Evolutionary conservation across 768 basidiomycete genomes (phyloP).

Genomic region (Tricholomella constricta): DNA sequence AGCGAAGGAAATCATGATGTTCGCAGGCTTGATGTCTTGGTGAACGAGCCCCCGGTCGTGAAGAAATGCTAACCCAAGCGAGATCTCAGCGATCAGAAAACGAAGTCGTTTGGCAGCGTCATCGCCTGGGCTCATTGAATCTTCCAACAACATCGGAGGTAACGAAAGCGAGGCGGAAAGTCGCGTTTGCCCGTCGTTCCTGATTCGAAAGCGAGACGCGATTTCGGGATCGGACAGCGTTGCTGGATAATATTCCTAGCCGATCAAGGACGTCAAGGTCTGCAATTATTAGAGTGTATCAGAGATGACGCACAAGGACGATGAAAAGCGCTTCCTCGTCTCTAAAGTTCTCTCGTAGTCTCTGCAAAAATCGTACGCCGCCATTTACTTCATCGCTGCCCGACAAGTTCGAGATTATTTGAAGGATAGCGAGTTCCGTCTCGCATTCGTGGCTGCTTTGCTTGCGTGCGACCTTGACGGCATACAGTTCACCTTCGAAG

Average conservation of each 20-base stretch:
- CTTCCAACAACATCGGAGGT: constrained; percentile 3
- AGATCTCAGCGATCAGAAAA: constrained; percentile 33
- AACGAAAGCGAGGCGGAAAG: constrained; percentile 15
- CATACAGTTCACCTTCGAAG: constrained; percentile 13
- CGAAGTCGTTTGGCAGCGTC: constrained; percentile 23
- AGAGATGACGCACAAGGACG: constrained; percentile 22
- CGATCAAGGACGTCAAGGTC: background rate
- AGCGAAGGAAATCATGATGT: constrained; percentile 54
- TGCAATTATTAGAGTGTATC: background rate
- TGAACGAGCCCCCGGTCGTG: constrained; percentile 68
- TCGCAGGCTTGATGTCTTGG: constrained; percentile 69
- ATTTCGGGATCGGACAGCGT: constrained; percentile 31
- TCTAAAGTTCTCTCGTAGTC: constrained; percentile 21
- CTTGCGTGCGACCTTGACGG: constrained; percentile 25
- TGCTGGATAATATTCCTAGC: constrained; percentile 33
- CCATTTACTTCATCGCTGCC: background rate
- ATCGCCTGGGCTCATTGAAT: constrained; percentile 4
- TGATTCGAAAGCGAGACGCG: constrained; percentile 26
- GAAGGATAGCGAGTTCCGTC: constrained; percentile 23
- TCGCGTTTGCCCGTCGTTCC: background rate
- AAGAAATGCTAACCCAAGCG: constrained; percentile 39
- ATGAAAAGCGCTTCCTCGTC: constrained; percentile 23
- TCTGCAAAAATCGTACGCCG: constrained; percentile 27
- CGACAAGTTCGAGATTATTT: constrained; percentile 17
- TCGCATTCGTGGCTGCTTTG: constrained; percentile 8